Percentiles rank a stretch among this genome's conserved stretches.
phyloP scores from a whole-genome alignment of 2,329 filamentous ascomycete genomes.

The Didymella glomerata region DNA sequence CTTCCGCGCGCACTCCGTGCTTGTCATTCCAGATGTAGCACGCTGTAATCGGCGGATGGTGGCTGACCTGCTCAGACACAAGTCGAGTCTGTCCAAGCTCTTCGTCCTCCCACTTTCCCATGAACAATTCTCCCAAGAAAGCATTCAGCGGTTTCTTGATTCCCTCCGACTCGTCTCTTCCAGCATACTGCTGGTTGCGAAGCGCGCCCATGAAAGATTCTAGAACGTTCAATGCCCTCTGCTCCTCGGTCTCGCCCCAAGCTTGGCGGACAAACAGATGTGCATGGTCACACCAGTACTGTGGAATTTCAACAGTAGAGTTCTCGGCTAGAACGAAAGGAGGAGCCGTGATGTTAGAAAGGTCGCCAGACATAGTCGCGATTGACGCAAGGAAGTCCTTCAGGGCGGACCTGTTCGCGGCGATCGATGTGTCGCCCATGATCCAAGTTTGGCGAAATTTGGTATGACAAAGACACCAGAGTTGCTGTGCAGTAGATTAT shows the following conservation, averaged over 20 bases:
- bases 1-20: constrained; percentile 54
- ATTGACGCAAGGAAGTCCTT: constrained; percentile 52
- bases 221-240: constrained; percentile 56
- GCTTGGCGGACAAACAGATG: constrained; percentile 58
- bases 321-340: constrained; percentile 57
- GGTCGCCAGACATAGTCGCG: constrained; percentile 57
- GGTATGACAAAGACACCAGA: not conserved
- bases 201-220: constrained; percentile 60
- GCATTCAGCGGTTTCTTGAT: constrained; percentile 63
- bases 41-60: constrained; percentile 58
- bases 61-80: constrained; percentile 57
- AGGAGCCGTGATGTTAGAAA: constrained; percentile 58
- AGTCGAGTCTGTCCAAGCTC: constrained; percentile 52
- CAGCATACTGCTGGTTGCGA: constrained; percentile 59
- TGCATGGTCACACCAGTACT: constrained; percentile 58
- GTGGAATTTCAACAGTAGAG: constrained; percentile 57
- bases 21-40: constrained; percentile 59
- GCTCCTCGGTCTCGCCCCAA: constrained; percentile 50
- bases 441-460: not conserved
- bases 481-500: not conserved
- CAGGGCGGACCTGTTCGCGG: constrained; percentile 41
- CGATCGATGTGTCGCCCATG: constrained; percentile 35
- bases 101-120: constrained; percentile 47
- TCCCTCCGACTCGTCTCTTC: constrained; percentile 53
- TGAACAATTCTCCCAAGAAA: constrained; percentile 59